Percentiles rank a stretch among this genome's conserved stretches.
Conservation (phyloP, 192 early-diverging fungal species). For the Spinellus fusiger region DNA sequence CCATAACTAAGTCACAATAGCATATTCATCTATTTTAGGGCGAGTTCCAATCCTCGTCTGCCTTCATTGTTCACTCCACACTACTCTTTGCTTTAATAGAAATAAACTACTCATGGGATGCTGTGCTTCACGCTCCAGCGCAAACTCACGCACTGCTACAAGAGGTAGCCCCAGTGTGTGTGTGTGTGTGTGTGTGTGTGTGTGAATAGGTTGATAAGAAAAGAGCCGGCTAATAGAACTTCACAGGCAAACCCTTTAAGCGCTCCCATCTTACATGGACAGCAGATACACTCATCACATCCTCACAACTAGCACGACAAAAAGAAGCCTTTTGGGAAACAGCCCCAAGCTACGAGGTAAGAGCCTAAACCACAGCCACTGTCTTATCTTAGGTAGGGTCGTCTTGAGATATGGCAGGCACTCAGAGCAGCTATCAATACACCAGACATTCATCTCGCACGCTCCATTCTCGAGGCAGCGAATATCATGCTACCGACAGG, state of each 20-base stretch:
- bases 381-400: slow-evolving; percentile 36
- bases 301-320: slow-evolving; percentile 39
- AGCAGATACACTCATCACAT: slow-evolving; percentile 34
- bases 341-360: slow-evolving; percentile 60
- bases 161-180: not conserved
- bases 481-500: slow-evolving; percentile 67
- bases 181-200: not conserved
- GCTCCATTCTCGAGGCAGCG: slow-evolving; percentile 59
- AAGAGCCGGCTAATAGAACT: not conserved
- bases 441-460: slow-evolving; percentile 44
- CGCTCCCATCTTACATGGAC: slow-evolving; percentile 33
- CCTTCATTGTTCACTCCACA: not conserved
- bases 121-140: not conserved
- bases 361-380: not conserved
- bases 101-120: slow-evolving; percentile 5
- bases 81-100: not conserved
- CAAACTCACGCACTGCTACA: not conserved
- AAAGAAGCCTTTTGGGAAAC: slow-evolving; percentile 73
- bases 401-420: slow-evolving; percentile 73
- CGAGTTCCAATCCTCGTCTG: no score
- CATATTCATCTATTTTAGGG: no score
- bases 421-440: slow-evolving; percentile 55
- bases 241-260: slow-evolving; percentile 24
- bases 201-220: not conserved
- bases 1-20: no score